A percentile compares a stretch with the other conserved stretches of the same genome.
Evolutionary conservation across 139 green algal species (phyloP).

Genomic region (Chlorella sp.): DNA sequence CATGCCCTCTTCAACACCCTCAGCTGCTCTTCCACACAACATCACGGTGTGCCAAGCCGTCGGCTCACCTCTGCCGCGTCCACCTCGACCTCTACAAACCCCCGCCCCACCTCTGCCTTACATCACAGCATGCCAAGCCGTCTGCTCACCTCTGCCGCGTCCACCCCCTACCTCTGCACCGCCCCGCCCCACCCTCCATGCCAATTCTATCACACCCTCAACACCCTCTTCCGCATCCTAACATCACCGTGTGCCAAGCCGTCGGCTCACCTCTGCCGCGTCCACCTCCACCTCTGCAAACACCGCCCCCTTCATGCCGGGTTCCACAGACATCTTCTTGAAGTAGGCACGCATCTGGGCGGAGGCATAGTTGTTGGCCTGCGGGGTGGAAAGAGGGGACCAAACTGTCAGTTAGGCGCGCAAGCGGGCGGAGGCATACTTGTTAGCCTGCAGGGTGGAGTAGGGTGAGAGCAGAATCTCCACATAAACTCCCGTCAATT

Average conservation of each 20-base stretch:
- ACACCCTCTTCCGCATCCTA: too few relatives aligned
- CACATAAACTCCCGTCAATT: not conserved
- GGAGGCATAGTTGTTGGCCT: slow-evolving; percentile 17
- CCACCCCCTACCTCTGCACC: not conserved
- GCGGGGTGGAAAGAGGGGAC: not conserved
- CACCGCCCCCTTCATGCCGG: not conserved
- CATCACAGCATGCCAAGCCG: not conserved
- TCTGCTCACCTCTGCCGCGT: too few relatives aligned
- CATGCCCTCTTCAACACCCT: too few relatives aligned
- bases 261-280: not conserved
- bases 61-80: not conserved
- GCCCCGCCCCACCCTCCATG: too few relatives aligned
- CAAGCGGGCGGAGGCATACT: slow-evolving; percentile 23
- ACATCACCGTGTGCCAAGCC: too few relatives aligned
- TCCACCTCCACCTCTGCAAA: slow-evolving; percentile 29
- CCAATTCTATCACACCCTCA: too few relatives aligned
- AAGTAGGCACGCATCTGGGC: slow-evolving; percentile 27
- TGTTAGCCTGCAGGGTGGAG: not conserved
- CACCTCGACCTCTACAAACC: not conserved
- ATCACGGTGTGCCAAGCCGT: not conserved
- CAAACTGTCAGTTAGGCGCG: not conserved
- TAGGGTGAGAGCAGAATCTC: not conserved
- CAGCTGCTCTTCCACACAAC: too few relatives aligned
- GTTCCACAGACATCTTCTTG: slow-evolving; percentile 6
- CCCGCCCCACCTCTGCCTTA: too few relatives aligned